These are phyloP conservation scores for Colletotrichum karsti DNA, from an alignment of 2,329 filamentous ascomycete genomes.

Conservation along the genomic window DNA sequence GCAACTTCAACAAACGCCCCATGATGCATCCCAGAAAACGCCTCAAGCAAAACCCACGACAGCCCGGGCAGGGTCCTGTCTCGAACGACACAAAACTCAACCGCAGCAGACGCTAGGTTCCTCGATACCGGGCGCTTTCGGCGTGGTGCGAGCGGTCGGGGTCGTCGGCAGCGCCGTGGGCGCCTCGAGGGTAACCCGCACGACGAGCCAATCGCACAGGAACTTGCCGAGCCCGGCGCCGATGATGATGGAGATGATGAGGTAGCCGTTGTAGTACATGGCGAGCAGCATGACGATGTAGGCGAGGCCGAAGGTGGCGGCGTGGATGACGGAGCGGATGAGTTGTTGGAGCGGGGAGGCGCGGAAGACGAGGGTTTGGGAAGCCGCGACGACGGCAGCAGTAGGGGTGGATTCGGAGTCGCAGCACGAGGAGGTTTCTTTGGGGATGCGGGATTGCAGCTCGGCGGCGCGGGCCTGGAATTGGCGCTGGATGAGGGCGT, in stretches of 20 bases:
- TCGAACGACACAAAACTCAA: slow-evolving; percentile 28
- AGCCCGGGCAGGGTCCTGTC: no score
- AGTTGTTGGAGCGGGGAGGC: slow-evolving; percentile 50
- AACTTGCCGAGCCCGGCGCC: slow-evolving; percentile 62
- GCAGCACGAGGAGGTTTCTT: slow-evolving; percentile 25
- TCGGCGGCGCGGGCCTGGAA: slow-evolving; percentile 45
- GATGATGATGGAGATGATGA: slow-evolving; percentile 53
- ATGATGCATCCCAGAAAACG: neutral
- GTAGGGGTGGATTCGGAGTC: no score
- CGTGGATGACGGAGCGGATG: slow-evolving; percentile 47
- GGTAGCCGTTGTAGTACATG: slow-evolving; percentile 56
- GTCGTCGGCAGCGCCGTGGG: slow-evolving; percentile 10
- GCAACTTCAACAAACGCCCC: no score
- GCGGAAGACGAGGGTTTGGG: slow-evolving; percentile 42
- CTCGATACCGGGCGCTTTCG: slow-evolving; percentile 44
- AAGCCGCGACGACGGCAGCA: slow-evolving; percentile 22
- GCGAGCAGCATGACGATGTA: slow-evolving; percentile 55
- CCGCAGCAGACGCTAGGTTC: slow-evolving; percentile 59
- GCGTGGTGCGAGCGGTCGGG: neutral
- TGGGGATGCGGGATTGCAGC: slow-evolving; percentile 30
- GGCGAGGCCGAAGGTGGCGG: slow-evolving; percentile 49
- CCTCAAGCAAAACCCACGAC: neutral
- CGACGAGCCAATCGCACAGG: slow-evolving; percentile 61
- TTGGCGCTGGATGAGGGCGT: slow-evolving; percentile 47
- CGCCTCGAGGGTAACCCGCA: slow-evolving; percentile 40